Base-by-base conservation (phyloP, 1,284 basidiomycete species). In the Entoloma clypeatum region DNA sequence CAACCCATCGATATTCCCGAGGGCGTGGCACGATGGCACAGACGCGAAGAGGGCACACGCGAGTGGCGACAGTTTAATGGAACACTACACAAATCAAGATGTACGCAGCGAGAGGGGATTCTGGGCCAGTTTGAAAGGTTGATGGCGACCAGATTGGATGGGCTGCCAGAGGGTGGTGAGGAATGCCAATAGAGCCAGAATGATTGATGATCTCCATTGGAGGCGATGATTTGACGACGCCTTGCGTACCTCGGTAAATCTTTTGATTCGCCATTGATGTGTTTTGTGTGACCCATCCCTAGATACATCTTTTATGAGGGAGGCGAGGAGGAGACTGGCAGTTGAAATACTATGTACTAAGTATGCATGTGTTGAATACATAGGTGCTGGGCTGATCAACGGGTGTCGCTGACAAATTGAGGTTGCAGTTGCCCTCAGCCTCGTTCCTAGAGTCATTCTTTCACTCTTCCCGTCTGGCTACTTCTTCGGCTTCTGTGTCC, bases 61-160 rank as follows among this genome's bases (percentile, higher is more conserved):
- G 16, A 18, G 25, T 25, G 25, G 16, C 42, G 39, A 27, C 38
- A 30, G 18, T 25, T 44, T 6, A 41, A 38, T 18, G 34, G 13
- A 49, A 44, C 27, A 37, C 34, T 22, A 41, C 43, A n/a, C 7
- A 34, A n/a, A 17, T 25, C 23, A 54, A 31, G 9, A 39, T 43
- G 43, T 29, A 43, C 54, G 17, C 56, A 60, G 16, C 51, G 59
- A 28, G 61, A 79, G 21, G 72, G 72, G 36, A 71, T 86, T 41
- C 65, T 86, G 43, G 74, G 79, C 51, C 73, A 79, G 67, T 85
- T 82, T 55, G 79, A 79, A 43, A 72, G 75, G 49, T 77, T 86
- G 65, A 75, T 85, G 67, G 79, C 84, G 52, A 68, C 77, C 5
- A 72, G 84, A 39, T 77, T 86, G 73, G 81, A 86, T n/a, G 58